phyloP scores from a whole-genome alignment of 441 rosid species.

The Rhodomyrtus psidioides region DNA sequence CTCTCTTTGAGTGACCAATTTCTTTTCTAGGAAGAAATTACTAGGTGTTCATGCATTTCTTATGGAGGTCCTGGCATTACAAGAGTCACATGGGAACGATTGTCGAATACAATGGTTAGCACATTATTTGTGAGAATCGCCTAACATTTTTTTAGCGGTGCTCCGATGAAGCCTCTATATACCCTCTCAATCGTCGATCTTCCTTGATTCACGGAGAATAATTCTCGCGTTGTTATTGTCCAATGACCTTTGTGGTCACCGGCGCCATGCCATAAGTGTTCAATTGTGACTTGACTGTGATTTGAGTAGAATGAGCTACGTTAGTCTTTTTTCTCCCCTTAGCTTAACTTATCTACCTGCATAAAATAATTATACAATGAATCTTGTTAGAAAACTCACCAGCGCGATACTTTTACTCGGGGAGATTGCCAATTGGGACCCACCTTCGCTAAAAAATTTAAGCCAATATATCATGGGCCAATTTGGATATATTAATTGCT shows the following conservation, averaged over 20 bases:
- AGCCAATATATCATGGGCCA: too few species aligned
- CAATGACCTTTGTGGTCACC: not conserved
- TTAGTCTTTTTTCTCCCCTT: not conserved
- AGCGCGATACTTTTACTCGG: too few species aligned
- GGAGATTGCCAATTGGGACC: too few species aligned
- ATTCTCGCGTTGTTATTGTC: not conserved
- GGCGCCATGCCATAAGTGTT: too few species aligned
- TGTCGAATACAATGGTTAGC: rapidly evolving
- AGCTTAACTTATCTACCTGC: not conserved
- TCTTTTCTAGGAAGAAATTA: not conserved
- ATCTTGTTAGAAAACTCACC: too few species aligned
- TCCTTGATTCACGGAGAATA: not conserved
- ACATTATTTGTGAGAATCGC: not conserved
- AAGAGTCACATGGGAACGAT: not conserved
- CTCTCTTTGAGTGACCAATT: not conserved
- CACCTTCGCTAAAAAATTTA: too few species aligned
- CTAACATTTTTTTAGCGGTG: not conserved
- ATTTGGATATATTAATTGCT: too few species aligned
- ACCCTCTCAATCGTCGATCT: not conserved
- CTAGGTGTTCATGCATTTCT: not conserved
- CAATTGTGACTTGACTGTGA: too few species aligned
- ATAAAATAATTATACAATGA: too few species aligned
- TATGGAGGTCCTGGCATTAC: rapidly evolving
- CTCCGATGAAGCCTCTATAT: not conserved
- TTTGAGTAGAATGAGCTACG: not conserved